Evolutionary conservation across 805 yeast genomes (phyloP).

Genomic region (Candida wancherniae): DNA sequence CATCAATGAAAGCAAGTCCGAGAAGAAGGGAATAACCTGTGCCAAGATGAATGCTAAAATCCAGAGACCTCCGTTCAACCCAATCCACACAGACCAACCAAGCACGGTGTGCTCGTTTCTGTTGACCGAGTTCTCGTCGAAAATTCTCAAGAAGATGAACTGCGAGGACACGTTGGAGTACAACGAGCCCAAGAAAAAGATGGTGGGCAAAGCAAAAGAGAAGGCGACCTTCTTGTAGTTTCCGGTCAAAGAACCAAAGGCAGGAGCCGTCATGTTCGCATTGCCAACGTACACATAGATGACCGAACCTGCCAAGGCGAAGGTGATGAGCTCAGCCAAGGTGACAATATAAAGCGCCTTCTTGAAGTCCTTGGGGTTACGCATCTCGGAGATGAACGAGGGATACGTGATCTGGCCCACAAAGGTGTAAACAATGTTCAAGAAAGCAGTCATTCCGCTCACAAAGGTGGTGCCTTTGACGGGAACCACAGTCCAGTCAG

Average conservation of each 20-base stretch:
- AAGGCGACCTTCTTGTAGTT: conserved; percentile 50
- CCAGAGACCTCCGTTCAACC: conserved; percentile 43
- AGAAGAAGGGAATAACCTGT: conserved; percentile 61
- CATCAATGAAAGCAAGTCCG: conserved; percentile 54
- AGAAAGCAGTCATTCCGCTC: conserved; percentile 49
- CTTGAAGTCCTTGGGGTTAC: conserved; percentile 50
- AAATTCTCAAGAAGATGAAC: conserved; percentile 46
- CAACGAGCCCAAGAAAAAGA: conserved; percentile 50
- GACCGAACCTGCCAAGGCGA: conserved; percentile 52
- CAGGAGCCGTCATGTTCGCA: conserved; percentile 53
- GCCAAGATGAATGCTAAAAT: conserved; percentile 52
- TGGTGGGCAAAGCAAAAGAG: conserved; percentile 58
- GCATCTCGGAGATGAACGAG: conserved; percentile 58
- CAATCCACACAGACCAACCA: conserved; percentile 54
- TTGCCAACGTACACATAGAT: conserved; percentile 56
- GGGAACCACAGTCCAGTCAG: conserved; percentile 26
- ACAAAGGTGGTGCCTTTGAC: conserved; percentile 49
- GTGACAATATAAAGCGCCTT: conserved; percentile 54
- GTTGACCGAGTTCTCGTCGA: conserved; percentile 39
- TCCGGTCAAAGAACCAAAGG: conserved; percentile 48
- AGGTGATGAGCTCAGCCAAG: conserved; percentile 43
- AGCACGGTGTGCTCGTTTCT: conserved; percentile 42
- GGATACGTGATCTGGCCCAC: conserved; percentile 64
- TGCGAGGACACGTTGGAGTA: conserved; percentile 53
- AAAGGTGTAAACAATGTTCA: conserved; percentile 58